These are phyloP conservation scores for Aspergillus udagawae DNA, from an alignment of 2,329 filamentous ascomycete species.

Conservation along the genomic window DNA sequence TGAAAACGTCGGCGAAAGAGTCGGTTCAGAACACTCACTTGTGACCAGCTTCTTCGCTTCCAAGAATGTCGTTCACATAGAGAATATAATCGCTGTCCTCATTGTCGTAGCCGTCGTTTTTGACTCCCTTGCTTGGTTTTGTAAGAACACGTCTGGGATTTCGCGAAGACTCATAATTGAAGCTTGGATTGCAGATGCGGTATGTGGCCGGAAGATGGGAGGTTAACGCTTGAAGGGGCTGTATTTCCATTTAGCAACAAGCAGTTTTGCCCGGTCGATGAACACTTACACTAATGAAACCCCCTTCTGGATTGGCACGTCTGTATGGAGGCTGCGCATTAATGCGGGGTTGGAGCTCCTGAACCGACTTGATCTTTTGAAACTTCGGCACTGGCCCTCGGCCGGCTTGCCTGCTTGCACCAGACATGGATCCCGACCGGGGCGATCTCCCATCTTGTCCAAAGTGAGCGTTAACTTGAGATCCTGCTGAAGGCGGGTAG, in stretches of 20 bases:
- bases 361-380: constrained; percentile 66
- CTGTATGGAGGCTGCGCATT: constrained; percentile 86
- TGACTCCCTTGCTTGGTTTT: constrained; percentile 95
- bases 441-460: constrained; percentile 51
- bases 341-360: constrained; percentile 76
- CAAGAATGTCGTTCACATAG: constrained; percentile 97
- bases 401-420: constrained; percentile 45
- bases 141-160: constrained; percentile 94
- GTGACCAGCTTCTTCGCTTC: constrained; percentile 95
- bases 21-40: constrained; percentile 58
- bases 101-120: constrained; percentile 98
- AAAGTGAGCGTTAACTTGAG: constrained; percentile 66
- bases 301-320: constrained; percentile 91
- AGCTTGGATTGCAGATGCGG: constrained; percentile 94
- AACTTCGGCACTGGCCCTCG: constrained; percentile 82
- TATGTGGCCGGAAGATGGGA: constrained; percentile 92
- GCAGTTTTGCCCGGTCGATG: not conserved
- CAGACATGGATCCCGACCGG: constrained; percentile 41
- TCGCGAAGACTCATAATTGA: constrained; percentile 97
- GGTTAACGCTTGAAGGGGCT: constrained; percentile 94
- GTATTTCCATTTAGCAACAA: constrained; percentile 17
- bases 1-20: not conserved
- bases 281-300: constrained; percentile 84
- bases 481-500: constrained; percentile 67
- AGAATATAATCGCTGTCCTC: constrained; percentile 99